Evolutionary conservation across 2,329 filamentous ascomycete genomes (phyloP).

Genomic region (Colletotrichum musae): DNA sequence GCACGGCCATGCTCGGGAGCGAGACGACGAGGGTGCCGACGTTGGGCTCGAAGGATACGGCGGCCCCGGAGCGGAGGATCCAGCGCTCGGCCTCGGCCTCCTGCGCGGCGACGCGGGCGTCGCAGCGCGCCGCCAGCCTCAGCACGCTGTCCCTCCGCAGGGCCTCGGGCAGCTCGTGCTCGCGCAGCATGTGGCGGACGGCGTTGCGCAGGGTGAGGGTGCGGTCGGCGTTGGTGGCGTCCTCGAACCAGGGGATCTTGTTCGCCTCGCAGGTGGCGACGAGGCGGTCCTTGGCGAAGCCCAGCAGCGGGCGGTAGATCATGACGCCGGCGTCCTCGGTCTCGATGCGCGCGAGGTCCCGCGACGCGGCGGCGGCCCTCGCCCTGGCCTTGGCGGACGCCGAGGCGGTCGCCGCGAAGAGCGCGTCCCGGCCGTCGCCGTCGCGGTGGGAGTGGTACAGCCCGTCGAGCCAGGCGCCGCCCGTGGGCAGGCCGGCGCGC

Average conservation of each 20-base stretch:
- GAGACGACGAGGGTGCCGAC: slow-evolving; percentile 63
- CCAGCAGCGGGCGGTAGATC: slow-evolving; percentile 78
- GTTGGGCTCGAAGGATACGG: slow-evolving; percentile 63
- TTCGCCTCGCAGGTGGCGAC: slow-evolving; percentile 80
- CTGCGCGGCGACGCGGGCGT: slow-evolving; percentile 57
- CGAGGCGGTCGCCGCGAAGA: slow-evolving; percentile 38
- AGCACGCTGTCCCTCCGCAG: slow-evolving; percentile 77
- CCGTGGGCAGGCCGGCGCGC: slow-evolving; percentile 18
- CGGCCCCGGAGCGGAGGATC: slow-evolving; percentile 54
- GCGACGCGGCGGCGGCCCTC: slow-evolving; percentile 16
- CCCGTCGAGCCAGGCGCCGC: slow-evolving; percentile 40
- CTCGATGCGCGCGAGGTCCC: slow-evolving; percentile 45
- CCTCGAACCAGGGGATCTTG: slow-evolving; percentile 83
- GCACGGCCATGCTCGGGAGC: slow-evolving; percentile 55
- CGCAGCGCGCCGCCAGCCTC: slow-evolving; percentile 68
- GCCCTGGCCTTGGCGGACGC: slow-evolving; percentile 32
- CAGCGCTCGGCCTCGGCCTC: slow-evolving; percentile 68
- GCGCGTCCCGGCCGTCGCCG: slow-evolving; percentile 40
- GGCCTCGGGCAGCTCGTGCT: slow-evolving; percentile 76
- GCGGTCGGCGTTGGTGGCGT: slow-evolving; percentile 84
- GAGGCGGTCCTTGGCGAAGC: slow-evolving; percentile 81
- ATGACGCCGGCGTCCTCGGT: slow-evolving; percentile 77
- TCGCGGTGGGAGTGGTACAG: slow-evolving; percentile 32
- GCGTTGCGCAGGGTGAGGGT: slow-evolving; percentile 87
- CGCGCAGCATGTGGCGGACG: slow-evolving; percentile 75